A percentile compares a stretch with the other conserved stretches of the same genome.
Evolutionary conservation across 371 early-diverging fungal species (phyloP).

Genomic region (Saksenaea oblongispora): DNA sequence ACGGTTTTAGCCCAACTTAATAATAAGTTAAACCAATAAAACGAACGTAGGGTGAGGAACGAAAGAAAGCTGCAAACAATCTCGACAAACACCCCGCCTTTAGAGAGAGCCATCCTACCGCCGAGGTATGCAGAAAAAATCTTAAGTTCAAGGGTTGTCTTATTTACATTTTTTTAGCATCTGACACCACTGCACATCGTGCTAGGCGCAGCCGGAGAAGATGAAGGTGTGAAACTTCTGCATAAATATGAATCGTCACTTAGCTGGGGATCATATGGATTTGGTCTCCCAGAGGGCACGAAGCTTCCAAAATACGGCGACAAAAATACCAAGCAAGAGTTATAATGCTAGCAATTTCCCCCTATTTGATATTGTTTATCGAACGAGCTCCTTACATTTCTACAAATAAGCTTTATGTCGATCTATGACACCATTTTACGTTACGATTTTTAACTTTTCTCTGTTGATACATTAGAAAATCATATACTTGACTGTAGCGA

Average conservation of each 20-base stretch:
- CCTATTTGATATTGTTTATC: not conserved
- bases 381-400: too few species aligned
- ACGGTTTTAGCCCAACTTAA: constrained; percentile 6
- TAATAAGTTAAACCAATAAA: not conserved
- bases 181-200: constrained; percentile 35
- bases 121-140: constrained; percentile 16
- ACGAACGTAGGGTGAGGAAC: constrained; percentile 21
- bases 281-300: constrained; percentile 17
- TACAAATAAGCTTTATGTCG: too few species aligned
- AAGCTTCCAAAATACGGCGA: constrained; percentile 3
- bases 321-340: too few species aligned
- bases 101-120: constrained; percentile 30
- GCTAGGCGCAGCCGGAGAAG: constrained; percentile 28
- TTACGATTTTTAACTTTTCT: too few species aligned
- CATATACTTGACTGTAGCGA: too few species aligned
- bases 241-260: constrained; percentile 20
- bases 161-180: constrained; percentile 9
- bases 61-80: constrained; percentile 17
- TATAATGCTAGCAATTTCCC: not conserved
- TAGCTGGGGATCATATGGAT: constrained; percentile 24
- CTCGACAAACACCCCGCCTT: constrained; percentile 21
- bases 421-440: too few species aligned
- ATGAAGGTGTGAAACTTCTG: constrained; percentile 21
- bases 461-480: too few species aligned
- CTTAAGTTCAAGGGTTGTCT: not conserved